Conservation (phyloP, 116 monocot species). For the Trichopus zeylanicus region DNA sequence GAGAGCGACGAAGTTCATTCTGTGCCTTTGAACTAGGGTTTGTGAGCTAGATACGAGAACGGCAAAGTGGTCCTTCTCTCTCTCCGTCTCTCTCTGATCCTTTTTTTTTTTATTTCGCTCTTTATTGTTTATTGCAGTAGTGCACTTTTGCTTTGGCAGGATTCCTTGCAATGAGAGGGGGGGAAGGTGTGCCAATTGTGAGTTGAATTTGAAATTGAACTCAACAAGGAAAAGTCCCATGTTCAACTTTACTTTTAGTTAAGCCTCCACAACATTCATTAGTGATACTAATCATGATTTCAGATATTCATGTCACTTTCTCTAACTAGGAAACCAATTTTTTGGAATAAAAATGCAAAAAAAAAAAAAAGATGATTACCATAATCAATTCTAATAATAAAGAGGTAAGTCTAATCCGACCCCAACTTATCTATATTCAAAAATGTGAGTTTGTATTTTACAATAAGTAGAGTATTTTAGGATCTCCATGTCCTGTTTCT, state of each 20-base stretch:
- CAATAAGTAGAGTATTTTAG: neutral
- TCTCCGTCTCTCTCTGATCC: neutral
- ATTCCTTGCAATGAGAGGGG: constrained; percentile 15
- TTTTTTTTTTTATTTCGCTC: neutral
- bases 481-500: too few species aligned
- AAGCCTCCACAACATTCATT: neutral
- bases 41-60: constrained; percentile 1
- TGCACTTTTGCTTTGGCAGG: constrained; percentile 42
- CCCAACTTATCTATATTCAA: neutral
- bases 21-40: neutral
- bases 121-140: constrained; percentile 25
- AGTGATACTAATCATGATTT: too few species aligned
- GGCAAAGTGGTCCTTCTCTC: constrained; percentile 21
- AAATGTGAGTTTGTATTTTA: too few species aligned
- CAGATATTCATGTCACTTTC: too few species aligned
- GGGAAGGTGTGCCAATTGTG: neutral
- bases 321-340: too few species aligned
- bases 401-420: too few species aligned
- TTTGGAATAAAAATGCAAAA: too few species aligned
- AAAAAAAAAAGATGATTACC: neutral
- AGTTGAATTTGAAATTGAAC: constrained; percentile 6
- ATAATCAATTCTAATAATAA: neutral
- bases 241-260: neutral
- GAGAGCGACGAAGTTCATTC: constrained; percentile 16
- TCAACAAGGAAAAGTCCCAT: neutral